A percentile compares a stretch with the other conserved stretches of the same genome.
Conservation (phyloP, 2,329 filamentous ascomycete species). For the Pseudogymnoascus sp. region DNA sequence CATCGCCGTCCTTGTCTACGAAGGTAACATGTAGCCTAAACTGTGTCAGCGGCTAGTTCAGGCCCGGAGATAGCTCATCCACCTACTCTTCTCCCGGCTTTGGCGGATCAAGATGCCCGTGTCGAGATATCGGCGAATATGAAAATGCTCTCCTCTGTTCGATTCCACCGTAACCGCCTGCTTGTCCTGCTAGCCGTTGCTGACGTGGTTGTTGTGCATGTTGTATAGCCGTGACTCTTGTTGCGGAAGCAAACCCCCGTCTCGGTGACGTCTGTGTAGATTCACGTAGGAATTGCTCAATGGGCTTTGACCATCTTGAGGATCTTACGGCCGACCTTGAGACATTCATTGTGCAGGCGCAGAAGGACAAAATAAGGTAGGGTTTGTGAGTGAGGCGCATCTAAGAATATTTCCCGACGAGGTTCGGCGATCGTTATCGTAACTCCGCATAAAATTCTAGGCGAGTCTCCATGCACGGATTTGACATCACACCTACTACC, state of each 20-base stretch:
- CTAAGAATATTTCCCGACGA: neutral
- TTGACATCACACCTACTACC: conserved; percentile 1
- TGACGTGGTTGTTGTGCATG: conserved; percentile 2
- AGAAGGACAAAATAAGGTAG: neutral
- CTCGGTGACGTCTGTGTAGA: neutral
- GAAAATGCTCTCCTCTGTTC: conserved; percentile 49
- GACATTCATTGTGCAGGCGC: neutral
- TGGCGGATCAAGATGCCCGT: conserved; percentile 76
- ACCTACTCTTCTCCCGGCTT: conserved; percentile 86
- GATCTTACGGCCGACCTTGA: neutral
- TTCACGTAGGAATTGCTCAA: neutral
- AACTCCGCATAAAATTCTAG: conserved; percentile 6
- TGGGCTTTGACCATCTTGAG: neutral
- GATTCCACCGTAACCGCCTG: neutral
- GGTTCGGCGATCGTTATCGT: conserved; percentile 5
- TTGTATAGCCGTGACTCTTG: neutral
- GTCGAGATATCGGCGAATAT: conserved; percentile 48
- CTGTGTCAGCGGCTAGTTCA: conserved; percentile 9
- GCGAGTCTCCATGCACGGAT: conserved; percentile 1
- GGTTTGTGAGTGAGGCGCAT: neutral
- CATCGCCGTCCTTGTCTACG: conserved; percentile 77
- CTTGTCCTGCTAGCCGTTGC: neutral
- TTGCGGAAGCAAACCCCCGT: conserved; percentile 2
- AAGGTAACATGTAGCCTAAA: conserved; percentile 79
- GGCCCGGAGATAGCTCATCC: conserved; percentile 4